These are phyloP conservation scores for Cryptosporidium xiaoi DNA, from an alignment of 169 alveolate genomes.

Conservation along the genomic window DNA sequence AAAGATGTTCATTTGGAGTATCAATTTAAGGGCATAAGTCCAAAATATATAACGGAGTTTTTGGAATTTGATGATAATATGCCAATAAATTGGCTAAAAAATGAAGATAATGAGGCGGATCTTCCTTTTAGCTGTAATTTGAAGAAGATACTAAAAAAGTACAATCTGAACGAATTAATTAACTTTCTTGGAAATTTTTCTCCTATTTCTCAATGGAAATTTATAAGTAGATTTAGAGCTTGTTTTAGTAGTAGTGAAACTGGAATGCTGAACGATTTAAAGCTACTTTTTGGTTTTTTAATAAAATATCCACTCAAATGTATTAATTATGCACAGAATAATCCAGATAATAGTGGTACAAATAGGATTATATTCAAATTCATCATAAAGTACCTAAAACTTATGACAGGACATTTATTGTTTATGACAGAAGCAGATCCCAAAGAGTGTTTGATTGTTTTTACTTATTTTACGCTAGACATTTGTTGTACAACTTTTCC, in stretches of 20 bases:
- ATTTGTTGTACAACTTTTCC: constrained; percentile 64
- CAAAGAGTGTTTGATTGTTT: constrained; percentile 33
- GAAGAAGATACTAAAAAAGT: constrained; percentile 1
- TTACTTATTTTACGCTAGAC: constrained; percentile 44
- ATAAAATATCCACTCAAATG: constrained; percentile 32
- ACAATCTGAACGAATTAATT: constrained; percentile 5
- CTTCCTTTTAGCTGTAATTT: constrained; percentile 42
- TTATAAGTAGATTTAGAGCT: constrained; percentile 43
- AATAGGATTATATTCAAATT: background rate
- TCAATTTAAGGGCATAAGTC: background rate
- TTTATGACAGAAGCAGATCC: constrained; percentile 51
- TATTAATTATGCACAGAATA: background rate
- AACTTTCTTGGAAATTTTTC: constrained; percentile 20
- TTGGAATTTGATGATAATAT: background rate
- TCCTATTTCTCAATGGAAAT: constrained; percentile 70
- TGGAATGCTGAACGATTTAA: constrained; percentile 40
- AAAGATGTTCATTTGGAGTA: background rate
- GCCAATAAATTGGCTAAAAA: constrained; percentile 32
- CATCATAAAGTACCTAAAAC: constrained; percentile 22
- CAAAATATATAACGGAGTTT: background rate
- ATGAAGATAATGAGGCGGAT: constrained; percentile 31
- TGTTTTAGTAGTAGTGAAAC: constrained; percentile 58
- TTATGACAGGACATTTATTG: constrained; percentile 51
- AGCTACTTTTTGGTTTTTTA: constrained; percentile 43
- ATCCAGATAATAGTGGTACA: no score